A percentile compares a stretch with the other conserved stretches of the same genome.
Evolutionary conservation across 305 asterid genomes (phyloP).

Genomic region (Solanum hybrid): DNA sequence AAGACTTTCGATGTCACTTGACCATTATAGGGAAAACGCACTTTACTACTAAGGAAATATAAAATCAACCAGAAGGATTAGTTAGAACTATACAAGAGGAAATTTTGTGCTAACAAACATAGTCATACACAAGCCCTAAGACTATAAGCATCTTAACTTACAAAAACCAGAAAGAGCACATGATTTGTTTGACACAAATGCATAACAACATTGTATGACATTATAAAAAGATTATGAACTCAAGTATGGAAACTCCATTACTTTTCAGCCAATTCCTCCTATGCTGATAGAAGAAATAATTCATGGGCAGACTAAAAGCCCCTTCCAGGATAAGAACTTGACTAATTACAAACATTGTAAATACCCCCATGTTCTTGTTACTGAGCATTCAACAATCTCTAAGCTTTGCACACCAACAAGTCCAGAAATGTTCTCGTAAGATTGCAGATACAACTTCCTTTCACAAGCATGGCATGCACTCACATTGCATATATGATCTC

Average conservation of each 20-base stretch:
- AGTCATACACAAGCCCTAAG: background rate
- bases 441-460: background rate
- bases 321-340: background rate
- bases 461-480: slow-evolving; percentile 1
- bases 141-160: background rate
- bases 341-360: background rate
- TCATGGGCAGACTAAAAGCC: background rate
- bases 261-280: background rate
- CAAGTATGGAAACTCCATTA: background rate
- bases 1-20: background rate
- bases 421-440: background rate
- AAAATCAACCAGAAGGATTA: background rate
- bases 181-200: background rate
- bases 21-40: background rate
- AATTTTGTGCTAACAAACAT: background rate
- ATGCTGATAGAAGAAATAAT: background rate
- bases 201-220: background rate
- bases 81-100: background rate
- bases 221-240: background rate
- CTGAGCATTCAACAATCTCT: background rate
- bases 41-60: background rate
- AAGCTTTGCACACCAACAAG: background rate
- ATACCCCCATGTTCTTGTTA: background rate
- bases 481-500: slow-evolving; percentile 84
- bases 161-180: background rate